Conservation (phyloP, 495 filamentous ascomycete species). For the Filosporella fistucella region DNA sequence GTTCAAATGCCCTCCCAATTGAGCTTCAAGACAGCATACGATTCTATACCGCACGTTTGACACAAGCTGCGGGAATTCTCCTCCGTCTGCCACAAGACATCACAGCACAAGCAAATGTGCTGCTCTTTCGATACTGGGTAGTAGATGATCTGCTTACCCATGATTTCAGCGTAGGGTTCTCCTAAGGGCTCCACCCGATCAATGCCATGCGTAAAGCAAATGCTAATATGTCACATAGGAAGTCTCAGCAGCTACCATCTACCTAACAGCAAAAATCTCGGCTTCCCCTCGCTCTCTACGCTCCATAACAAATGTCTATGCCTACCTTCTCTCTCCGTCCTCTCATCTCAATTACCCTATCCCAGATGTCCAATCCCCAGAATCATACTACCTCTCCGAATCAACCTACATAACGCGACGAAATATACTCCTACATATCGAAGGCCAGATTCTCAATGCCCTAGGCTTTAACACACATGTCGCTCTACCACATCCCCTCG, state of each 20-base stretch:
- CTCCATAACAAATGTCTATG: conserved; percentile 77
- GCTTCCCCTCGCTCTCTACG: conserved; percentile 70
- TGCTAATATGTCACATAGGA: conserved; percentile 35
- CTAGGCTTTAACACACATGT: conserved; percentile 82
- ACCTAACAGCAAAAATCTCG: conserved; percentile 80
- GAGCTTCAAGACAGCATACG: conserved; percentile 73
- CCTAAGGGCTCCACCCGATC: conserved; percentile 1
- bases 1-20: conserved; percentile 61
- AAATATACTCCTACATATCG: conserved; percentile 58
- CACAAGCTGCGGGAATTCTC: conserved; percentile 82
- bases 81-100: conserved; percentile 83
- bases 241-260: conserved; percentile 76
- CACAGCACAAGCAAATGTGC: conserved; percentile 83
- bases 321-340: conserved; percentile 68
- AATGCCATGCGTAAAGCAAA: conserved; percentile 8
- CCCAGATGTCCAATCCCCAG: conserved; percentile 25
- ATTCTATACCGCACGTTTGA: conserved; percentile 68
- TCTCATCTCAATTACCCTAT: conserved; percentile 44
- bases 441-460: conserved; percentile 68
- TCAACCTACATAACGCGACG: conserved; percentile 59
- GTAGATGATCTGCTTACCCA: conserved; percentile 29
- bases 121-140: conserved; percentile 84
- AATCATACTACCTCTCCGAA: conserved; percentile 71
- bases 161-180: conserved; percentile 40
- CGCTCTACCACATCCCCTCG: conserved; percentile 79